Conservation (phyloP, 164 flowering plant species). For the Dillenia turbinata region DNA sequence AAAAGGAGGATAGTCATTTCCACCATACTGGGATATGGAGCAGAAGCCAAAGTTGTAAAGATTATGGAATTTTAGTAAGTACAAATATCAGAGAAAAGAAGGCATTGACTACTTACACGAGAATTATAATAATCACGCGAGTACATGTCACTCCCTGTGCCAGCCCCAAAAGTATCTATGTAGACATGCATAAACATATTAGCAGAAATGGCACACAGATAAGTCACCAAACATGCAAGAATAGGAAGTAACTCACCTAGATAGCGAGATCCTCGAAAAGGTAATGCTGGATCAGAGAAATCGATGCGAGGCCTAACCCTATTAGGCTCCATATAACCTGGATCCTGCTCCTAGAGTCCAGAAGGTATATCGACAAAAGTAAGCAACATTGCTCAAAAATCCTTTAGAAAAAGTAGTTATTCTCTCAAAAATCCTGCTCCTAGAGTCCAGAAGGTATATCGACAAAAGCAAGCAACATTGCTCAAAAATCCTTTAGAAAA, state of each 20-base stretch:
- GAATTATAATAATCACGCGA: slow-evolving; percentile 48
- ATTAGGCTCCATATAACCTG: slow-evolving; percentile 50
- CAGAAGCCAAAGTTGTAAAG: not conserved
- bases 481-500: not conserved
- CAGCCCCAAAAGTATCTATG: slow-evolving; percentile 35
- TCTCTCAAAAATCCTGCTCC: slow-evolving; percentile 33
- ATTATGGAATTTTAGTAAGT: not conserved
- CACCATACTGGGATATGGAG: slow-evolving; percentile 35
- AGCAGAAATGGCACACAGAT: no score
- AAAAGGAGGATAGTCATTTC: slow-evolving; percentile 36
- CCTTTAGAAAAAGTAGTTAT: not conserved
- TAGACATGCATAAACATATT: not conserved
- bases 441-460: slow-evolving; percentile 11
- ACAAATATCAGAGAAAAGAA: not conserved
- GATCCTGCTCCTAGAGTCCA: slow-evolving; percentile 41
- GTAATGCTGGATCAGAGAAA: slow-evolving; percentile 33
- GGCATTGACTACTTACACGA: slow-evolving; percentile 34
- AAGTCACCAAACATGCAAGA: not conserved
- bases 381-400: not conserved
- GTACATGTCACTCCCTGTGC: slow-evolving; percentile 22
- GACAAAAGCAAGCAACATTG: not conserved
- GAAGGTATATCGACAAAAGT: not conserved
- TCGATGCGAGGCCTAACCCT: slow-evolving; percentile 55
- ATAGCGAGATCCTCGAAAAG: slow-evolving; percentile 34
- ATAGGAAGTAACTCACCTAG: slow-evolving; percentile 31